Percentiles rank a stretch among this genome's conserved stretches.
These are phyloP conservation scores for Suhomyces canberraensis DNA, from an alignment of 805 yeast genomes.

Conservation along the genomic window DNA sequence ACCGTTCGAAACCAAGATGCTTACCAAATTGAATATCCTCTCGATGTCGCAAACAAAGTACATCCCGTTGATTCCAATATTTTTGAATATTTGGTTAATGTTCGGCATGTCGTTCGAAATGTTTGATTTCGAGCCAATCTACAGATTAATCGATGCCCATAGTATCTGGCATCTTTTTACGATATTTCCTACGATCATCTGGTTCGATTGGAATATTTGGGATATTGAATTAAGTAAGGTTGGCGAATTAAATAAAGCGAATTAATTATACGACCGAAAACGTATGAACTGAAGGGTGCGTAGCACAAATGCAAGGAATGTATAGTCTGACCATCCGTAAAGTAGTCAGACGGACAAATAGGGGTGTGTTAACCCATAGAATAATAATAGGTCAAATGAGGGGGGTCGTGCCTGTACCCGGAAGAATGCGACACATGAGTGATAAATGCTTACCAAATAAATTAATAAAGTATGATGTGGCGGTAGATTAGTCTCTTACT, in stretches of 20 bases:
- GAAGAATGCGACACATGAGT: too few species aligned
- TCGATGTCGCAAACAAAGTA: conserved; percentile 22
- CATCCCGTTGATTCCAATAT: conserved; percentile 35
- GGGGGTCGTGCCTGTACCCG: too few species aligned
- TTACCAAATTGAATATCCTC: conserved; percentile 29
- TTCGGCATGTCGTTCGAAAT: conserved; percentile 33
- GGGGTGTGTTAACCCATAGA: too few species aligned
- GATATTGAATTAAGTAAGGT: conserved; percentile 29
- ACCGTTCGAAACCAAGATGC: conserved; percentile 37
- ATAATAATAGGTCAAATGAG: too few species aligned
- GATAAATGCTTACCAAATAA: too few species aligned
- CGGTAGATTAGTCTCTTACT: too few species aligned
- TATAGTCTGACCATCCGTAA: too few species aligned
- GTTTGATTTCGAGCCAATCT: conserved; percentile 33
- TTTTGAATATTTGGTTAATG: conserved; percentile 31
- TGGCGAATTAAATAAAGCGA: conserved; percentile 4
- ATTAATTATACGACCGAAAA: conserved; percentile 2
- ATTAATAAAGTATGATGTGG: too few species aligned
- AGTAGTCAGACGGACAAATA: too few species aligned
- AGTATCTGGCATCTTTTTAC: conserved; percentile 92
- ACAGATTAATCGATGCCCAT: conserved; percentile 75
- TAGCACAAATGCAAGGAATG: background rate
- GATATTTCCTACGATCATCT: conserved; percentile 69
- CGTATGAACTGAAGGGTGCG: background rate
- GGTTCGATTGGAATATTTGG: conserved; percentile 63